Base-by-base conservation (phyloP, 257 asterid species). In the Nicotiana knightiana region DNA sequence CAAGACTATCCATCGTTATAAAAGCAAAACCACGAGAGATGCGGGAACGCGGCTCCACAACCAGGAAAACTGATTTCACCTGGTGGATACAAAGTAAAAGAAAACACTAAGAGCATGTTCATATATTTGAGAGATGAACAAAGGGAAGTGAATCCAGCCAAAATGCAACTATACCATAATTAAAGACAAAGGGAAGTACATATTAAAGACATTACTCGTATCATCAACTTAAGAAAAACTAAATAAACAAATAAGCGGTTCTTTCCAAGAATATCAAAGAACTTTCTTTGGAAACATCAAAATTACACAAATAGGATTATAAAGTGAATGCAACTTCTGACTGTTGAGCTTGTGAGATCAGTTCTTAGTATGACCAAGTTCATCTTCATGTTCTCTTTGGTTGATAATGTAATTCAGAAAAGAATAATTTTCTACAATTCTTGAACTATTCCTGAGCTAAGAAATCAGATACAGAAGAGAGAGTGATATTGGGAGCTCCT, bases 11-110 rank as follows among this genome's bases (percentile, higher is more conserved):
- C 91, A 88, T 88, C 6, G 91, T 88, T 43, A 88, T 67, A 78
- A 88, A 88, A 55, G 87, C 89, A 84, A 88, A 88, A 33, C 91
- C 91, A 76, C 91, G 89, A 67, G 91, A 88, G 55, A 82, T 84
- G 37, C 84, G 85, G 13, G 89, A 82, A 9, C 86, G 91, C 37
- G 91, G 91, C 43, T 88, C 91, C 26, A 85, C 81, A 46, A 88
- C 91, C 24, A 88, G 80, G 67, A 81, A 81, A 13, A 58, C 77
- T 81, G 83, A 81, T 66, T 81, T 81, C 33, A 81, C 67, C 83
- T 81, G 51, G 65, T 67, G 33, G 12, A 65, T 39, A 64, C 11
- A 13, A 73, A 48, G 21, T 21, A 70, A 73, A 73, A 13, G 43
- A 26, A 73, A 48, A 66, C 26, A 48, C 17, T 24, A 4, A 48